Evolutionary conservation across 2,329 filamentous ascomycete genomes (phyloP).

Genomic region (Verticillium nonalfalfae): DNA sequence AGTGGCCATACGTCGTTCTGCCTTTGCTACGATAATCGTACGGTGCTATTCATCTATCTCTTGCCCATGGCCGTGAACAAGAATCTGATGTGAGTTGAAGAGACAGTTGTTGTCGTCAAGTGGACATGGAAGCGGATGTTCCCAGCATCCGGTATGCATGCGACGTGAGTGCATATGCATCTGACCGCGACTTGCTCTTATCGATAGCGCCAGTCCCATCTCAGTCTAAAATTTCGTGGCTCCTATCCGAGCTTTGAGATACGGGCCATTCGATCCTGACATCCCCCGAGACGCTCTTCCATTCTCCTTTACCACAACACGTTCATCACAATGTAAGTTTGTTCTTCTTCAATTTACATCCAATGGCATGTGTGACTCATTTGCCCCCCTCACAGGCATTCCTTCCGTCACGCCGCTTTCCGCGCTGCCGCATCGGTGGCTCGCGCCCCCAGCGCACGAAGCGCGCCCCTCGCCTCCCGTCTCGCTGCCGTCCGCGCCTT

Average conservation of each 20-base stretch:
- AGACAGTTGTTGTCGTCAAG: too few relatives aligned
- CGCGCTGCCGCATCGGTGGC: not conserved
- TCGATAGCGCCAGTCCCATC: not conserved
- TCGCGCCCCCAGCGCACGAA: slow-evolving; percentile 1
- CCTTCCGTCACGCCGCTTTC: slow-evolving; percentile 8
- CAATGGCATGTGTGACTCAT: too few relatives aligned
- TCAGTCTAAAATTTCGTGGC: not conserved
- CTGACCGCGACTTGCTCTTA: not conserved
- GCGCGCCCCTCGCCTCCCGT: slow-evolving; percentile 5
- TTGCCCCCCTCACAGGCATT: slow-evolving; percentile 3
- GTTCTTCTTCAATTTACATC: too few relatives aligned
- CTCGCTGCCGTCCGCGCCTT: not conserved
- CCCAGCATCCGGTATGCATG: not conserved
- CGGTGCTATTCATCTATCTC: not conserved
- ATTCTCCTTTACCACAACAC: not conserved
- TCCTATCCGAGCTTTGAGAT: not conserved
- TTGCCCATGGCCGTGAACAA: not conserved
- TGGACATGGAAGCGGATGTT: too few relatives aligned
- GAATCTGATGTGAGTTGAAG: not conserved
- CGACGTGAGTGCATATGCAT: not conserved
- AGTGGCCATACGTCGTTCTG: not conserved
- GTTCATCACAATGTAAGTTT: not conserved
- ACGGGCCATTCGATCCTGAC: not conserved
- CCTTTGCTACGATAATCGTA: not conserved
- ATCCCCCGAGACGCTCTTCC: not conserved